Percentiles rank a stretch among this genome's conserved stretches.
Evolutionary conservation across 1,284 basidiomycete species (phyloP).

Genomic region (Fomes fomentarius): DNA sequence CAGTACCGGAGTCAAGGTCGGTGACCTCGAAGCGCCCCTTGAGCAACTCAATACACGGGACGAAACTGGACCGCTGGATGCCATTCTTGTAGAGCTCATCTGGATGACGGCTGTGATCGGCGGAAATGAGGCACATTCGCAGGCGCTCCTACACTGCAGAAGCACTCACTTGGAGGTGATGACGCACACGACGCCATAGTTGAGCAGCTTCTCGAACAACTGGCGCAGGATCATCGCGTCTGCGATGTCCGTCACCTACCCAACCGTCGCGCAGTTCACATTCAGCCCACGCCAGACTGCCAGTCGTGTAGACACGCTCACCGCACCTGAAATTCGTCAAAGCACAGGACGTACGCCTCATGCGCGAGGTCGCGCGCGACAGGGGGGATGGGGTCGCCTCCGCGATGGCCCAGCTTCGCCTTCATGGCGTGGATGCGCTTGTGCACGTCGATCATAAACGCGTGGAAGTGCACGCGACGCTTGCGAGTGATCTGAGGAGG

Average conservation of each 20-base stretch:
- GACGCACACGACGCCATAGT: conserved; percentile 90
- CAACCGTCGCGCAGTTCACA: conserved; percentile 6
- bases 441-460: conserved; percentile 99
- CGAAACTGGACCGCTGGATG: conserved; percentile 95
- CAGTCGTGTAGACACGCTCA: conserved; percentile 10
- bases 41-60: conserved; percentile 94
- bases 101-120: conserved; percentile 91
- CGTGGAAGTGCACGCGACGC: conserved; percentile 94
- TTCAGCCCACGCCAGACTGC: conserved; percentile 1
- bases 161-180: conserved; percentile 92
- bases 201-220: conserved; percentile 83
- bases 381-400: conserved; percentile 86
- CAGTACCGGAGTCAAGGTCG: conserved; percentile 94
- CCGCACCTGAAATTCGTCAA: conserved; percentile 96
- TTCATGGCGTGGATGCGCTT: conserved; percentile 88
- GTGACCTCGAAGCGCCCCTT: conserved; percentile 87
- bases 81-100: conserved; percentile 99
- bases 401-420: conserved; percentile 62
- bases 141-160: background rate
- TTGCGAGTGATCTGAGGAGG: conserved; percentile 77
- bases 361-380: conserved; percentile 90
- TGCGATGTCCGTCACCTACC: conserved; percentile 98
- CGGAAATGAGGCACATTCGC: conserved; percentile 6
- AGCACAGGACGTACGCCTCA: conserved; percentile 88
- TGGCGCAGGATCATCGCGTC: conserved; percentile 98